These are phyloP conservation scores for Cutaneotrichosporon mucoides DNA, from an alignment of 1,284 basidiomycete species.

Conservation along the genomic window DNA sequence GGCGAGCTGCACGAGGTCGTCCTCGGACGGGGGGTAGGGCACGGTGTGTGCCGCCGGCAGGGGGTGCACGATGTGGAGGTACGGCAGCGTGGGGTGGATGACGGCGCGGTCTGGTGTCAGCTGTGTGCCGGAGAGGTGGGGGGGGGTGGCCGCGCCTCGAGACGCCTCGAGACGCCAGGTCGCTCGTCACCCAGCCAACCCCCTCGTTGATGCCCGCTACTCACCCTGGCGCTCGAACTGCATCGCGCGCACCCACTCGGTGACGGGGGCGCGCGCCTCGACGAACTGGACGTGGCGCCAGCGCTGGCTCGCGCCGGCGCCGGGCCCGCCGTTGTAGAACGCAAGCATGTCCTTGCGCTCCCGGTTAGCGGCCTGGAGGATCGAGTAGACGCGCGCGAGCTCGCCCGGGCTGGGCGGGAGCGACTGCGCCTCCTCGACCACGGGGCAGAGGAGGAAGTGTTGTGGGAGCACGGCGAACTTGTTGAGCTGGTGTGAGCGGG, in stretches of 20 bases:
- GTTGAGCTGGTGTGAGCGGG: conserved; percentile 26
- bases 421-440: conserved; percentile 56
- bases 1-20: conserved; percentile 51
- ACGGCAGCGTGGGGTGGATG: conserved; percentile 62
- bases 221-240: conserved; percentile 60
- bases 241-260: conserved; percentile 60
- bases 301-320: conserved; percentile 78
- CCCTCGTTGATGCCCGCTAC: conserved; percentile 13
- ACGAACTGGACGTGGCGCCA: conserved; percentile 85
- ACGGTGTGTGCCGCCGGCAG: conserved; percentile 51
- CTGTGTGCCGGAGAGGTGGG: too few relatives aligned
- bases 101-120: conserved; percentile 63
- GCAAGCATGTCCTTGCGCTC: conserved; percentile 60
- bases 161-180: too few relatives aligned
- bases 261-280: conserved; percentile 66
- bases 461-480: conserved; percentile 69
- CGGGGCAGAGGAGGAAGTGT: conserved; percentile 64
- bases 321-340: conserved; percentile 80
- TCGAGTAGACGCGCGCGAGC: conserved; percentile 64
- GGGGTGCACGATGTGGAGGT: conserved; percentile 68
- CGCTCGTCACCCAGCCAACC: too few relatives aligned
- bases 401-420: conserved; percentile 72
- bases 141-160: neutral
- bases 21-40: conserved; percentile 52
- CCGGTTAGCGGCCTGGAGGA: conserved; percentile 62